Evolutionary conservation across 1,139 yeast genomes (phyloP).

Genomic region (Scheffersomyces cryptocercus): DNA sequence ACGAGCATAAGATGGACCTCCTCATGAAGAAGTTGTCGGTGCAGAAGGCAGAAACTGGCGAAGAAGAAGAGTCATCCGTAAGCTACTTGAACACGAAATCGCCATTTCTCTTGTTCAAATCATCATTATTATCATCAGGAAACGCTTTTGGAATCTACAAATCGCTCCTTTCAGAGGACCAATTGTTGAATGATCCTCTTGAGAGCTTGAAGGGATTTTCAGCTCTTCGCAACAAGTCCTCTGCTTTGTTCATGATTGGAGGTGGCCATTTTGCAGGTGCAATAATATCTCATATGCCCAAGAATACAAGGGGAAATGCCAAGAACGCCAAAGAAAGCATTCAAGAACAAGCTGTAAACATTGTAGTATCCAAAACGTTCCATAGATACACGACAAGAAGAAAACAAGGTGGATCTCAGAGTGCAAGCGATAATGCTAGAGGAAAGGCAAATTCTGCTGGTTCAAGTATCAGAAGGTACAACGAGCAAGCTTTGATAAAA

Average conservation of each 20-base stretch:
- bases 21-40: constrained; percentile 34
- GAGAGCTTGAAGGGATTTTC: constrained; percentile 37
- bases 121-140: constrained; percentile 41
- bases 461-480: constrained; percentile 81
- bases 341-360: constrained; percentile 61
- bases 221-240: constrained; percentile 24
- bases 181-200: constrained; percentile 38
- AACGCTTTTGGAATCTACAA: constrained; percentile 73
- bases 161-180: constrained; percentile 49
- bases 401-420: constrained; percentile 97
- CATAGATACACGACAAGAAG: constrained; percentile 95
- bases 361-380: constrained; percentile 79
- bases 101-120: constrained; percentile 59
- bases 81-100: constrained; percentile 65
- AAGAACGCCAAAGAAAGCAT: constrained; percentile 42
- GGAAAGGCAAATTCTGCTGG: constrained; percentile 99
- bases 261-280: constrained; percentile 99
- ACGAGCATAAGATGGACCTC: constrained; percentile 27
- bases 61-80: constrained; percentile 32
- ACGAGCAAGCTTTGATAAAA: constrained; percentile 77
- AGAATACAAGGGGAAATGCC: constrained; percentile 54
- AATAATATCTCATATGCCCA: constrained; percentile 71
- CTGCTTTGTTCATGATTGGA: constrained; percentile 89
- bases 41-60: constrained; percentile 8
- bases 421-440: constrained; percentile 85